Evolutionary conservation across 257 asterid genomes (phyloP).

Genomic region (Solanum dulcamara): DNA sequence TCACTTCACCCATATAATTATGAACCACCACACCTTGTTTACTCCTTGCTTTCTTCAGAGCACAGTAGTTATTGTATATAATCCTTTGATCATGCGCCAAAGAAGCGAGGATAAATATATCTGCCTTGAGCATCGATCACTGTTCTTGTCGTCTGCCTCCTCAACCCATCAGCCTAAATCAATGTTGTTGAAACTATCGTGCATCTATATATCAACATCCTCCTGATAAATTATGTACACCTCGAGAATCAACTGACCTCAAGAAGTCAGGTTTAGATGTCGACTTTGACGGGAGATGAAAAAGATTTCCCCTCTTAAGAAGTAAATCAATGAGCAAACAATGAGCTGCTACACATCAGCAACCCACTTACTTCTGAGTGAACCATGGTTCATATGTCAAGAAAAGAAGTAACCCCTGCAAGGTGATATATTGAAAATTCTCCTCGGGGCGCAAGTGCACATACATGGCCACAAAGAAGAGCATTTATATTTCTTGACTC

Average conservation of each 20-base stretch:
- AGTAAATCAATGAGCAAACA: neutral
- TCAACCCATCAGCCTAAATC: neutral
- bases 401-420: neutral
- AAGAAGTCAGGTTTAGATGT: neutral
- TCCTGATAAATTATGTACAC: neutral
- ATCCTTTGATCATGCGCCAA: neutral
- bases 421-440: neutral
- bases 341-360: neutral
- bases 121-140: neutral
- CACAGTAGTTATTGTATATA: neutral
- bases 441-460: neutral
- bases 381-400: neutral
- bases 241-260: neutral
- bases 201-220: neutral
- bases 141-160: neutral
- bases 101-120: neutral
- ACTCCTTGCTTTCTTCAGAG: neutral
- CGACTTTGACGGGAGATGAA: neutral
- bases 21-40: neutral
- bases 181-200: neutral
- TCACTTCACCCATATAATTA: neutral
- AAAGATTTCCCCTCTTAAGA: neutral
- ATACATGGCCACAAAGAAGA: neutral
- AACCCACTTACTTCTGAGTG: neutral
- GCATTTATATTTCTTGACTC: constrained; percentile 56